These are phyloP conservation scores for Pseudomassariella vexata DNA, from an alignment of 2,329 filamentous ascomycete genomes.

Conservation along the genomic window DNA sequence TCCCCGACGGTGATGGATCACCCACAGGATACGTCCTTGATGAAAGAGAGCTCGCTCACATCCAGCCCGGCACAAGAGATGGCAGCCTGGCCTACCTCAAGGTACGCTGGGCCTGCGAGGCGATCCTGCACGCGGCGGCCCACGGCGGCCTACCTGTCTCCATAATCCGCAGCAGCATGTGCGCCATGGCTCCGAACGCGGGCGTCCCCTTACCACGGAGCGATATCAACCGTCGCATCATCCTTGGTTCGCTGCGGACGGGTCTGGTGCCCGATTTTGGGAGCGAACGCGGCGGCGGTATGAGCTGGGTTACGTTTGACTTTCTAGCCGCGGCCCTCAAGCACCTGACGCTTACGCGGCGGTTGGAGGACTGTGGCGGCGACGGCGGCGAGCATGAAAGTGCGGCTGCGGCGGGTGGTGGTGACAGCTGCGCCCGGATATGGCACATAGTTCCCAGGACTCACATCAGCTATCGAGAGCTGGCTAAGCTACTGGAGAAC, in stretches of 20 bases:
- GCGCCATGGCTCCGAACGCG: not conserved
- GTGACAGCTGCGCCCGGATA: too few species aligned
- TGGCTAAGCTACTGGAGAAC: slow-evolving; percentile 1
- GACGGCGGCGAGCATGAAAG: not conserved
- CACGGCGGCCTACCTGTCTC: too few species aligned
- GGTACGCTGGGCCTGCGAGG: too few species aligned
- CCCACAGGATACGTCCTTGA: too few species aligned
- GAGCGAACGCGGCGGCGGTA: not conserved
- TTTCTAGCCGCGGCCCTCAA: slow-evolving; percentile 1
- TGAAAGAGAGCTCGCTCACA: too few species aligned
- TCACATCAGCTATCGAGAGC: not conserved
- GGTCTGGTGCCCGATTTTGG: slow-evolving; percentile 3
- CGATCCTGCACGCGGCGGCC: too few species aligned
- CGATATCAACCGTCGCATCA: slow-evolving; percentile 3
- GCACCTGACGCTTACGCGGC: not conserved
- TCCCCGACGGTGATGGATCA: too few species aligned
- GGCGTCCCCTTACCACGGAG: slow-evolving; percentile 1
- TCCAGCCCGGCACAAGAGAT: too few species aligned
- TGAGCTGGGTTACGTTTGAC: slow-evolving; percentile 3
- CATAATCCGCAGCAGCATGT: too few species aligned
- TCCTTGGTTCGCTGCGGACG: not conserved
- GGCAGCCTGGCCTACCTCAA: too few species aligned
- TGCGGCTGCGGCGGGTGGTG: too few species aligned
- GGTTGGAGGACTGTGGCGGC: not conserved
- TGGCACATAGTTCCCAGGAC: slow-evolving; percentile 1